Conservation (phyloP, 176 grass and related monocot species). For the Dactylis glomerata region DNA sequence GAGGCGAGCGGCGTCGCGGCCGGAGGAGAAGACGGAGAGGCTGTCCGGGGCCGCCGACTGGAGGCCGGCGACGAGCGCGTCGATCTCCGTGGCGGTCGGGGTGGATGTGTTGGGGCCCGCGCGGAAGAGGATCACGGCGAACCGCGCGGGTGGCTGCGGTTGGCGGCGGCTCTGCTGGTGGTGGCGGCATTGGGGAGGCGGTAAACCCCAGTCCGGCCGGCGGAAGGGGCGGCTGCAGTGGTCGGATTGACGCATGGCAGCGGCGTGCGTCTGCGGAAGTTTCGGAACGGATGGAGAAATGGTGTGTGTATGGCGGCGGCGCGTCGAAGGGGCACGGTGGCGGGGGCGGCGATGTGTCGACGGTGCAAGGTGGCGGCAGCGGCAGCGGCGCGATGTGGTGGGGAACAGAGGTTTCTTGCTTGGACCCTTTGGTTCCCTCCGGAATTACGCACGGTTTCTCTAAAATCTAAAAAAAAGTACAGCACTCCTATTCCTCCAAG, state of each 20-base stretch:
- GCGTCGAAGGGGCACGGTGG: neutral
- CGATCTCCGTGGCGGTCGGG: conserved; percentile 30
- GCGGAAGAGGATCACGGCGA: conserved; percentile 43
- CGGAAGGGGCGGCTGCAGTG: conserved; percentile 24
- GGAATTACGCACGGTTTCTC: too few species aligned
- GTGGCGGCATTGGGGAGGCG: neutral
- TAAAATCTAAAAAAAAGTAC: too few species aligned
- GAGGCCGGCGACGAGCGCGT: conserved; percentile 48
- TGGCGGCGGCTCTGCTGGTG: neutral
- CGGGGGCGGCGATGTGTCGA: neutral
- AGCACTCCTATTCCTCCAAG: too few species aligned
- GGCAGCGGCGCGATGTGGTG: neutral
- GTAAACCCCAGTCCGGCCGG: conserved; percentile 30
- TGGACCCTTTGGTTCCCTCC: neutral
- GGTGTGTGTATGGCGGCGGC: neutral
- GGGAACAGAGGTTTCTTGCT: neutral
- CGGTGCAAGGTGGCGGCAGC: neutral
- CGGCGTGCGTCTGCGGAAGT: neutral
- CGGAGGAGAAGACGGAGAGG: conserved; percentile 36
- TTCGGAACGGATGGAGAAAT: neutral
- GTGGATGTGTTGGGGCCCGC: neutral
- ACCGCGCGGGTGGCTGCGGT: neutral
- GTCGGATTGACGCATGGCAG: conserved; percentile 38
- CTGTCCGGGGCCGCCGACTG: neutral
- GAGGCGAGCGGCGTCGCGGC: conserved; percentile 35